phyloP scores from a whole-genome alignment of 2,329 filamentous ascomycete species.

The Bipolaris victoriae region DNA sequence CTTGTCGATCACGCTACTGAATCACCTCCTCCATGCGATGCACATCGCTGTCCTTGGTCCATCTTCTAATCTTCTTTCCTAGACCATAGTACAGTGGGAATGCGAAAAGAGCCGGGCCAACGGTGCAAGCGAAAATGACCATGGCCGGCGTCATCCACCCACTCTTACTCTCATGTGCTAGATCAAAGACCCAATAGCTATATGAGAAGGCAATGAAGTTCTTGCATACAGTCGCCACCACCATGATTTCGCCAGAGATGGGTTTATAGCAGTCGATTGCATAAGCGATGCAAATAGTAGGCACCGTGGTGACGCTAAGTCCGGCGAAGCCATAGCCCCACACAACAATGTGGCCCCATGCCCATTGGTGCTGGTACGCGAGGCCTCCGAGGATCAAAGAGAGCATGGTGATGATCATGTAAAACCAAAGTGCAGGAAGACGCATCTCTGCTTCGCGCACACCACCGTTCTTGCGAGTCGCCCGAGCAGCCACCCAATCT shows the following conservation, averaged over 20 bases:
- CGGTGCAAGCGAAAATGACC: constrained; percentile 52
- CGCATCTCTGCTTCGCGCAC: constrained; percentile 66
- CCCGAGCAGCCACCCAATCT: constrained; percentile 63
- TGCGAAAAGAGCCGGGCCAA: constrained; percentile 49
- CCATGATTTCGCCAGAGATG: constrained; percentile 55
- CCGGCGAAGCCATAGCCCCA: constrained; percentile 56
- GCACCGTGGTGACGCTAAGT: constrained; percentile 51
- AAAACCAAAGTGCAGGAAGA: constrained; percentile 54
- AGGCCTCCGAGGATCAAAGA: constrained; percentile 57
- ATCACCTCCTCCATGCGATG: constrained; percentile 26
- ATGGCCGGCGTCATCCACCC: constrained; percentile 53
- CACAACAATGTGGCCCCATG: constrained; percentile 57
- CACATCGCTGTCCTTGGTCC: constrained; percentile 41
- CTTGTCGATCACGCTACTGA: not conserved
- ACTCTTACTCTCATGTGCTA: constrained; percentile 41
- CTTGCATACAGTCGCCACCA: constrained; percentile 54
- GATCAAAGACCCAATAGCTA: constrained; percentile 52
- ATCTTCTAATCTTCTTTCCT: constrained; percentile 51
- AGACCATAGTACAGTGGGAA: constrained; percentile 51
- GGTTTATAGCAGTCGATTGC: constrained; percentile 57
- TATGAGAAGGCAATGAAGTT: constrained; percentile 54
- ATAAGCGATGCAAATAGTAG: constrained; percentile 54
- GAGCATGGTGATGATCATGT: constrained; percentile 58
- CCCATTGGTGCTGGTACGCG: constrained; percentile 57
- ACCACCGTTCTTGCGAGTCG: constrained; percentile 60